Base-by-base conservation (phyloP, 164 flowering plant species). In the Malania oleifera region DNA sequence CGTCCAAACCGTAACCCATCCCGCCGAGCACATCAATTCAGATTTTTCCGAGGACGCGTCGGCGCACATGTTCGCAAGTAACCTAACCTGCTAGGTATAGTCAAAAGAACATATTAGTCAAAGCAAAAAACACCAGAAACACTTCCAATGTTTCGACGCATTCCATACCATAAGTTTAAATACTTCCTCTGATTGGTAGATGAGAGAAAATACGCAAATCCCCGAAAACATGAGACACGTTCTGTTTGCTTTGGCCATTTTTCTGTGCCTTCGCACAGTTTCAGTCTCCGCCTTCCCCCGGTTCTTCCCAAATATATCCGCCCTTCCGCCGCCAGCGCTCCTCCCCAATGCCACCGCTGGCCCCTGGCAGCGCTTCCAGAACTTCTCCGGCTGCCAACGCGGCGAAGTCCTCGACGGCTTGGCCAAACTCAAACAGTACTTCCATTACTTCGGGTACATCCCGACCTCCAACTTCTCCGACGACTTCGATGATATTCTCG, bases 371-470 rank as follows among this genome's bases (percentile, higher is more conserved):
- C 20, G 59, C 9, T 80, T 83, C 74, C 34, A 48, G 17, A 63
- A 75, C 1, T 60, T 82, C 53, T 9, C 73, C 41, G 89, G 84
- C 8, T 75, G 83, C 57, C 80, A 22, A 25, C 17, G 43, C 1
- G 89, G 91, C 9, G 64, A 81, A 1, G 65, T 54, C 0, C 24
- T 40, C 34, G 56, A 72, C 22, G 92, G 96, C 20, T 47, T 85
- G 5, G 37, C 75, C 46, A 61, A 69, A 50, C 60, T 76, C 15
- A 71, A 74, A 18, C 12, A 27, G 26, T 52, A 52, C 55, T 31
- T 52, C 55, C 55, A 15, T 37, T 12, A 7, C 9, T 52, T 52
- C 55, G 55, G 55, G 19, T 52, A 52, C 55, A 27, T 52, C 20
- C 12, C 37, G 20, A 19, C 2, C 37, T 2, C 2, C 37, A 52